Base-by-base conservation (phyloP, 352 stramenopile genomes). In the Phytophthora macrochlamydospora region DNA sequence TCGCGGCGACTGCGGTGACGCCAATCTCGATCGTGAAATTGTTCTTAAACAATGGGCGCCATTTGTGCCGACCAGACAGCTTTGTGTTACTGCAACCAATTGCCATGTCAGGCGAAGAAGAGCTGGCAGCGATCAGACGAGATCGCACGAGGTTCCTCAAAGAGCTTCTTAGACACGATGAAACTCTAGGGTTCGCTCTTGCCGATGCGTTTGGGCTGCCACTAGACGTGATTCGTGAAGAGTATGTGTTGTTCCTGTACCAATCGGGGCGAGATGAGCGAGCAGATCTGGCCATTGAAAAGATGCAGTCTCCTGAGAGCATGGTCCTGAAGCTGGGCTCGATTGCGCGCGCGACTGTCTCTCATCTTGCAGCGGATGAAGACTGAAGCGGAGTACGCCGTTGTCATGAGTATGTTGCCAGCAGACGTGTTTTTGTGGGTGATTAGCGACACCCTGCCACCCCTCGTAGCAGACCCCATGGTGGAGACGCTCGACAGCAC, bases 321-420 rank as follows among this genome's bases (percentile, higher is more conserved):
- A 51, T 95, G 12, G 78, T 87, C 14, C 54, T 71, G 6, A 76
- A 81, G 28, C 59, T 95, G 0, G 87, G 73, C n/a, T 61, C 85
- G 3, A 90, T 95, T 51, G 87, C 85, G 24, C 68, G 87, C 30
- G 84, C 79, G 87, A 3, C 63, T 95, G 29, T 78, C 83, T 5
- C 69, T 95, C 43, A 90, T 94, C 40, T 59, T 95, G 24, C 75
- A 76, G 53, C 76, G 87, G 44, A 95, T 95, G 87, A 90, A 92
- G 54, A 67, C 74, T 1, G 82, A 91, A 35, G 55, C 86, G 7
- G 79, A 93, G 66, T 95, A 85, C 35, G 87, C 81, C 24, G 82
- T 88, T 50, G 48, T 95, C 40, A 94, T 95, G 87, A 92, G 85
- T 65, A 77, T 90, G 52, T 38, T 95, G 38, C 87, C 84, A n/a